A percentile compares a stretch with the other conserved stretches of the same genome.
Conservation (phyloP, 2,329 filamentous ascomycete species). For the Epichloe amarillans region DNA sequence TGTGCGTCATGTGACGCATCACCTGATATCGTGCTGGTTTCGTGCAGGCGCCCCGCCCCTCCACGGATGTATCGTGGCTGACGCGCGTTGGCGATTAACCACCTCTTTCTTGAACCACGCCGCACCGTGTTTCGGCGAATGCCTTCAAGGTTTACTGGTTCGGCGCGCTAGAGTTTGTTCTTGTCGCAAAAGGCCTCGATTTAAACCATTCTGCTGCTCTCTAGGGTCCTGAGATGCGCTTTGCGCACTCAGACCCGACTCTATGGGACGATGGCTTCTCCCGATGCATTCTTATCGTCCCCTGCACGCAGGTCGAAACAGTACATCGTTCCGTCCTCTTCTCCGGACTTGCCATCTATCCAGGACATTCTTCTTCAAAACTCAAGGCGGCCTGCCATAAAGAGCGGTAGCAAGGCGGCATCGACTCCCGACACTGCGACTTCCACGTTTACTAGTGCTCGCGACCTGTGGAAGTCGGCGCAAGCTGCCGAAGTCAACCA, state of each 20-base stretch:
- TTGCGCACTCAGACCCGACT: constrained; percentile 26
- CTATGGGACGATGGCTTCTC: constrained; percentile 19
- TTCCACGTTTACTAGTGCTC: constrained; percentile 29
- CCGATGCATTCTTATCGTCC: constrained; percentile 20
- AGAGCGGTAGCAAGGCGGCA: constrained; percentile 23
- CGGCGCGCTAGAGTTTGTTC: background rate
- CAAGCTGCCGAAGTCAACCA: constrained; percentile 11
- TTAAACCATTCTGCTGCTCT: constrained; percentile 17
- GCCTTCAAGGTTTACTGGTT: background rate
- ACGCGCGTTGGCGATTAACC: background rate
- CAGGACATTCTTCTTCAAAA: constrained; percentile 31
- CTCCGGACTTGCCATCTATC: constrained; percentile 41
- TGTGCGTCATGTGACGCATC: constrained; percentile 20
- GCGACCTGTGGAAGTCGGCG: constrained; percentile 22
- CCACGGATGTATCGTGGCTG: background rate
- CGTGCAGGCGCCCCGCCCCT: constrained; percentile 8
- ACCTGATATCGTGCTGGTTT: constrained; percentile 22
- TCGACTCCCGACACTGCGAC: constrained; percentile 23
- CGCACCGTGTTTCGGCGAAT: background rate
- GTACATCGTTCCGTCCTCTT: constrained; percentile 29
- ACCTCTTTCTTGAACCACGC: background rate
- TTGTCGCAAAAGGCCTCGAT: background rate
- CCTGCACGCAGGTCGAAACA: constrained; percentile 18
- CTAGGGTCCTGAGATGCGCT: constrained; percentile 28
- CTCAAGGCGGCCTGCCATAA: constrained; percentile 18